Evolutionary conservation across 148 eudicot species (phyloP), one percentile per base, ranked within the genome.

Genomic region (Diospyros lotus): DNA sequence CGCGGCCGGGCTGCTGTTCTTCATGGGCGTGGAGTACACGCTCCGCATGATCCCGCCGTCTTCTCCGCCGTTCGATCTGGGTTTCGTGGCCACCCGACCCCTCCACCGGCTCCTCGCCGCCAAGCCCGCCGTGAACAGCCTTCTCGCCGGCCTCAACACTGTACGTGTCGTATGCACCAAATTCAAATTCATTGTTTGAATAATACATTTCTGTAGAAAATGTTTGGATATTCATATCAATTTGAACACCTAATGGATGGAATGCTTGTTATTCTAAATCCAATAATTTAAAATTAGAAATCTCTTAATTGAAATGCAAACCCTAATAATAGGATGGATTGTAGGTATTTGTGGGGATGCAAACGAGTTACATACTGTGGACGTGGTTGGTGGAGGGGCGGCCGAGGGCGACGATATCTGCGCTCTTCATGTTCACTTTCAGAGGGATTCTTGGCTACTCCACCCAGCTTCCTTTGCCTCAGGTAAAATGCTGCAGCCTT

Each of bases 1-100:
- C 53, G 88, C 83, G 1, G 52, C 79, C 6, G 78, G 84, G 5
- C 68, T 95, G 77, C n/a, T 92, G 64, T 87, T 91, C 50, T 95
- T 95, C 79, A 92, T 95, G 99, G 87, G 74, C 5, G 96, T 95
- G 12, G 99, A 95, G 85, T 95, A 92, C 81, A 95, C 99, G 13
- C 91, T 95, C 68, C 70, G 76, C 0, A 95, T 95, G 99, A 79
- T 95, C 9, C 97, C 99, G 0, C 43, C 89, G 3, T 67, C 78
- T 6, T 82, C 93, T 5, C 87, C 79, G 52, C 99, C 99, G n/a
- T 95, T 89, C 51, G 99, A 95, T 84, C 76, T 92, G 44, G 99
- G 99, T 0, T 95, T 95, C 71, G 77, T 78, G 8, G 82, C 72
- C 61, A 95, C 99, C 6, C 65, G 60, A 2, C 64, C 77, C 63